A percentile compares a stretch with the other conserved stretches of the same genome.
These are phyloP conservation scores for Thermomucor indicae-seudaticae DNA, from an alignment of 371 early-diverging fungal species.

Conservation along the genomic window DNA sequence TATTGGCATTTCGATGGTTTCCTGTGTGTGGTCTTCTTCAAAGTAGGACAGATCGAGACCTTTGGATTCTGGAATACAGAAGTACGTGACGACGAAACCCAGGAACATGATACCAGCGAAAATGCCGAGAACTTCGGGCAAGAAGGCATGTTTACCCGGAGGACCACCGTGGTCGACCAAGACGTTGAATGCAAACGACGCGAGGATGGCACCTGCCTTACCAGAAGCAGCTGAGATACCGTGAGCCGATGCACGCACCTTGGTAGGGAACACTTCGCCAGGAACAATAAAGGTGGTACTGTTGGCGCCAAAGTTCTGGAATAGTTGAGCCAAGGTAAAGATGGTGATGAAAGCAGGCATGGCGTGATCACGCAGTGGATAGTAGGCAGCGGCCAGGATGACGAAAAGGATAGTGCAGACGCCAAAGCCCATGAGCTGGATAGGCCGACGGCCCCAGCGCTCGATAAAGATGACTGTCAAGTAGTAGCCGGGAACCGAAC, in stretches of 20 bases:
- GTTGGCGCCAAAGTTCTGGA: conserved; percentile 92
- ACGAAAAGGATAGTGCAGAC: conserved; percentile 70
- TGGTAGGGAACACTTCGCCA: conserved; percentile 89
- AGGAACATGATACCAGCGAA: conserved; percentile 68
- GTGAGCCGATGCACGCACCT: conserved; percentile 81
- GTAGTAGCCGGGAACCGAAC: conserved; percentile 90
- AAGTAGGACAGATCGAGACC: conserved; percentile 55
- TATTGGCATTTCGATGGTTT: neutral
- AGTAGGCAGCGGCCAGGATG: conserved; percentile 70
- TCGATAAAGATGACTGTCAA: conserved; percentile 78
- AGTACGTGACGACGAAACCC: conserved; percentile 49
- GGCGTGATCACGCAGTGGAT: conserved; percentile 48
- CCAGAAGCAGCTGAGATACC: conserved; percentile 89
- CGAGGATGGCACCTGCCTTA: conserved; percentile 77
- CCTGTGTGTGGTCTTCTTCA: conserved; percentile 37
- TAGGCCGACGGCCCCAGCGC: conserved; percentile 72
- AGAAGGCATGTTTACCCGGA: conserved; percentile 53
- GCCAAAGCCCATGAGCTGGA: conserved; percentile 78
- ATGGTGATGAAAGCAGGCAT: conserved; percentile 68
- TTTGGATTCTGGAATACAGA: conserved; percentile 54
- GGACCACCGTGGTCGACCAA: conserved; percentile 55
- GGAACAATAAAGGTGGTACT: conserved; percentile 88
- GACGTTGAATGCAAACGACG: conserved; percentile 54
- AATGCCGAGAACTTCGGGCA: conserved; percentile 63
- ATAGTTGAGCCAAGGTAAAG: conserved; percentile 72